Evolutionary conservation across 108 stramenopile genomes (phyloP).

Genomic region (Nitzschia putrida): DNA sequence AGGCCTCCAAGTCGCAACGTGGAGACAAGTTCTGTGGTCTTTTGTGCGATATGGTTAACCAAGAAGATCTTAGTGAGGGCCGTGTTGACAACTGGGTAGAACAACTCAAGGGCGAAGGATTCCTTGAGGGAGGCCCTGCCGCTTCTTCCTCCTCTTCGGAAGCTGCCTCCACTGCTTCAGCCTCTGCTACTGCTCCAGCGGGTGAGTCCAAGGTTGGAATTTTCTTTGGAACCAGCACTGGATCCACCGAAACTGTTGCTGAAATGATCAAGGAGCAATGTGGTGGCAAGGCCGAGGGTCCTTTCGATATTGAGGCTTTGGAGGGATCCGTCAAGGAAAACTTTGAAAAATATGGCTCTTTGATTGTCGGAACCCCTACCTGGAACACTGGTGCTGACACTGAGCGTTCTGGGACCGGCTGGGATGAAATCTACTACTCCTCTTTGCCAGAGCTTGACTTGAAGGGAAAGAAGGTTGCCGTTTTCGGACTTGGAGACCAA

Average conservation of each 20-base stretch:
- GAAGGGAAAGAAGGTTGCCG: constrained; percentile 81
- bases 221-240: constrained; percentile 82
- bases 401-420: constrained; percentile 84
- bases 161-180: constrained; percentile 16
- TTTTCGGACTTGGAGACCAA: constrained; percentile 87
- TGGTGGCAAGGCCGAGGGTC: constrained; percentile 68
- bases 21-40: constrained; percentile 86
- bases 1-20: constrained; percentile 76
- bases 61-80: constrained; percentile 77
- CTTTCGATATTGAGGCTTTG: constrained; percentile 75
- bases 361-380: constrained; percentile 57
- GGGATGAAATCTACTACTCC: constrained; percentile 87
- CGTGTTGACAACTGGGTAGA: constrained; percentile 78
- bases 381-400: constrained; percentile 69
- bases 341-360: constrained; percentile 68
- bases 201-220: constrained; percentile 59
- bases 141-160: constrained; percentile 14
- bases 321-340: constrained; percentile 57
- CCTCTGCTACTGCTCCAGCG: constrained; percentile 17
- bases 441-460: constrained; percentile 58
- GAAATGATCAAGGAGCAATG: constrained; percentile 61
- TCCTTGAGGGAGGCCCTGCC: constrained; percentile 49
- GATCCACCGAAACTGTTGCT: constrained; percentile 72
- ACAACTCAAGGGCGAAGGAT: constrained; percentile 71
- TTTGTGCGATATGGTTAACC: constrained; percentile 80